These are phyloP conservation scores for Globisporangium mamillatum DNA, from an alignment of 352 stramenopile species.

Conservation along the genomic window DNA sequence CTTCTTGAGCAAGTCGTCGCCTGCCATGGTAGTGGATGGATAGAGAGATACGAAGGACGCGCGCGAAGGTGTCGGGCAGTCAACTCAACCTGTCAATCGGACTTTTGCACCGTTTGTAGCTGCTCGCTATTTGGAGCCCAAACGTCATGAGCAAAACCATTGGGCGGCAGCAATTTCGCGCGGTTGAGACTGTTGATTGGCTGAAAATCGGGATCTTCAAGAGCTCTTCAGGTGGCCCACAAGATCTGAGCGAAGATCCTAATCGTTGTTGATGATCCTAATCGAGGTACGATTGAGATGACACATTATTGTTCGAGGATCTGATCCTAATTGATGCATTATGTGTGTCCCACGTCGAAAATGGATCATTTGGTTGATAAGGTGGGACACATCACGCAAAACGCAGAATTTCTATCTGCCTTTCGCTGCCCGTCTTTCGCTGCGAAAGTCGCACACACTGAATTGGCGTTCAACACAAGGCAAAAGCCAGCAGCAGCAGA, in stretches of 20 bases:
- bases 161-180: slow-evolving; percentile 18
- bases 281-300: no score
- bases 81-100: slow-evolving; percentile 4
- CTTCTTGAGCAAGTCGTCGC: slow-evolving; percentile 64
- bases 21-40: slow-evolving; percentile 34
- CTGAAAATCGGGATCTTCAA: slow-evolving; percentile 20
- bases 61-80: not conserved
- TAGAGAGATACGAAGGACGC: not conserved
- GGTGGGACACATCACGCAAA: not conserved
- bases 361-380: not conserved
- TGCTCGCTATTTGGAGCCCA: slow-evolving; percentile 1
- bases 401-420: not conserved
- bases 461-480: not conserved
- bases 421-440: not conserved
- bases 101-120: not conserved
- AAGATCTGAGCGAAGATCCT: no score
- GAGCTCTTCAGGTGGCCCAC: slow-evolving; percentile 6
- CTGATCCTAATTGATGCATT: not conserved
- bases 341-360: not conserved
- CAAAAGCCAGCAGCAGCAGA: not conserved
- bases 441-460: not conserved
- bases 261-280: not conserved
- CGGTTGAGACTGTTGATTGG: slow-evolving; percentile 30
- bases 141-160: slow-evolving; percentile 24
- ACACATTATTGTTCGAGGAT: no score